phyloP scores from a whole-genome alignment of 129 eudicot species.

The Chrysanthemum makinoi region DNA sequence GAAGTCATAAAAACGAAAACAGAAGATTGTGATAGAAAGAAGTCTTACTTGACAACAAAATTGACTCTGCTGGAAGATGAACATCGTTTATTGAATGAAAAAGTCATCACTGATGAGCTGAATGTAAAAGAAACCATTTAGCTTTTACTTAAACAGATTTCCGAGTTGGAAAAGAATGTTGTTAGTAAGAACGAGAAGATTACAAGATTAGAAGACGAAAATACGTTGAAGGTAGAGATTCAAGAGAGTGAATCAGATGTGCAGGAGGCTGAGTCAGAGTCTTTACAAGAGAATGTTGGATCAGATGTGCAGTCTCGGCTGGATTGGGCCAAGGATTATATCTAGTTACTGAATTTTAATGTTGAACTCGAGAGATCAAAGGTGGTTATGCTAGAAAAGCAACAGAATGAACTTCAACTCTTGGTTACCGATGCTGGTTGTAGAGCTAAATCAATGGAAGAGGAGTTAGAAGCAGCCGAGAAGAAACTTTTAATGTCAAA shows the following conservation, averaged over 20 bases:
- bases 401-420: constrained; percentile 42
- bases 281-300: too few species aligned
- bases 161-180: constrained; percentile 43
- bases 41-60: constrained; percentile 38
- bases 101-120: too few species aligned
- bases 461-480: constrained; percentile 37
- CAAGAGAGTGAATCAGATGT: constrained; percentile 27
- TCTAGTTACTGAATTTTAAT: too few species aligned
- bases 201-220: constrained; percentile 42
- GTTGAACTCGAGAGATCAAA: constrained; percentile 48
- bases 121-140: too few species aligned
- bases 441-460: constrained; percentile 17
- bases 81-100: too few species aligned
- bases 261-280: too few species aligned
- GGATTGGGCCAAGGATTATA: constrained; percentile 13
- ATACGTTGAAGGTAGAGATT: too few species aligned
- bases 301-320: not conserved
- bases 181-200: constrained; percentile 39
- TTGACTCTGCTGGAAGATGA: constrained; percentile 30
- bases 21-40: not conserved
- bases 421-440: constrained; percentile 23
- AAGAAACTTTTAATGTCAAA: constrained; percentile 35
- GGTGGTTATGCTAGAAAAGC: constrained; percentile 43
- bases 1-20: too few species aligned
- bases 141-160: constrained; percentile 29